Evolutionary conservation across 2,329 filamentous ascomycete genomes (phyloP).

Genomic region (Aspergillus pseudoterreus): DNA sequence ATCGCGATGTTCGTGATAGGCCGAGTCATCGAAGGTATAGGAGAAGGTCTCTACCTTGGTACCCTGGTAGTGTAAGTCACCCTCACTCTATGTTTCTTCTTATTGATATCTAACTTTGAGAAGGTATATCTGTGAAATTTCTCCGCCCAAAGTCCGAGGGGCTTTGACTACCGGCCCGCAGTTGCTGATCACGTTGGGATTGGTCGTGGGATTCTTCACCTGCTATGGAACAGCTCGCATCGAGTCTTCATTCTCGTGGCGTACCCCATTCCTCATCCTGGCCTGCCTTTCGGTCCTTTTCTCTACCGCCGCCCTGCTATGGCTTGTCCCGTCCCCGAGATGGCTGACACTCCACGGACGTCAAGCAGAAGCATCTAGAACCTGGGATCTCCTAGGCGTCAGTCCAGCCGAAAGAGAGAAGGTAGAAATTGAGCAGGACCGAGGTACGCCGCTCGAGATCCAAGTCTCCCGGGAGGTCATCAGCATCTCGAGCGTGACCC

Average conservation of each 20-base stretch:
- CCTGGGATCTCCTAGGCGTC: conserved; percentile 44
- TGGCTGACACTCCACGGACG: conserved; percentile 54
- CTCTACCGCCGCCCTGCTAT: conserved; percentile 33
- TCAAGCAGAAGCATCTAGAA: conserved; percentile 43
- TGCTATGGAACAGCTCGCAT: conserved; percentile 55
- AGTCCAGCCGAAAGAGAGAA: conserved; percentile 47
- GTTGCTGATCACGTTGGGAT: conserved; percentile 48
- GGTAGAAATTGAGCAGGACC: conserved; percentile 37
- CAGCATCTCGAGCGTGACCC: conserved; percentile 2
- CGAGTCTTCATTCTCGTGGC: conserved; percentile 51
- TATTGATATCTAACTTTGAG: conserved; percentile 24
- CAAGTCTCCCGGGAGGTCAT: conserved; percentile 2
- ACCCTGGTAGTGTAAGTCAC: conserved; percentile 47
- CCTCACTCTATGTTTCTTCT: background rate
- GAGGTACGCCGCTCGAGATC: conserved; percentile 9
- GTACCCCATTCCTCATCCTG: conserved; percentile 53
- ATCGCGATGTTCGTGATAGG: conserved; percentile 55
- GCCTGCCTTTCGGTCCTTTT: conserved; percentile 41
- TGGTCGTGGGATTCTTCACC: conserved; percentile 57
- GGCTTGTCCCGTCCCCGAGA: conserved; percentile 54
- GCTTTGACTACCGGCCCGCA: conserved; percentile 52
- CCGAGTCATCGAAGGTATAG: conserved; percentile 54
- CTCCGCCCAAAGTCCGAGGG: conserved; percentile 50
- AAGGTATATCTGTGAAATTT: conserved; percentile 57
- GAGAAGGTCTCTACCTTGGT: conserved; percentile 57